These are phyloP conservation scores for Pseudonectria buxi DNA, from an alignment of 2,329 filamentous ascomycete species.

Conservation along the genomic window DNA sequence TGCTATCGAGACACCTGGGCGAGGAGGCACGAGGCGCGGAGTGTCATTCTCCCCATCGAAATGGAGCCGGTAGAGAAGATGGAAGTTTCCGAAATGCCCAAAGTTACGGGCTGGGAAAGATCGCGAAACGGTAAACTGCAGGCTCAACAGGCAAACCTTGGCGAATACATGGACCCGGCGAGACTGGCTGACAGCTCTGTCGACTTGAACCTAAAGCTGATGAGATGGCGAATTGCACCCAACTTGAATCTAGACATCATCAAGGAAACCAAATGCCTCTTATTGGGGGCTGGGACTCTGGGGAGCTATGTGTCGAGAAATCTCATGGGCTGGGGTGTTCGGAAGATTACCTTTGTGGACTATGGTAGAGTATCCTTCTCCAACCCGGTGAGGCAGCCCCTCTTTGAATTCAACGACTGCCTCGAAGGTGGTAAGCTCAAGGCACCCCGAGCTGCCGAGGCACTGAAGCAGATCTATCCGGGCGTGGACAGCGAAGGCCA, in stretches of 20 bases:
- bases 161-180: slow-evolving; percentile 87
- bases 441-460: slow-evolving; percentile 71
- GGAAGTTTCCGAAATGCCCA: slow-evolving; percentile 59
- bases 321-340: slow-evolving; percentile 90
- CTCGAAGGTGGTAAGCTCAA: slow-evolving; percentile 78
- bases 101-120: slow-evolving; percentile 92
- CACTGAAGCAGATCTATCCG: slow-evolving; percentile 80
- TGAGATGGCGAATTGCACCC: slow-evolving; percentile 97
- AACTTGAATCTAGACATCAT: slow-evolving; percentile 80
- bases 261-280: slow-evolving; percentile 80
- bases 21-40: slow-evolving; percentile 71
- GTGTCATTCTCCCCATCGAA: slow-evolving; percentile 65
- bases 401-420: slow-evolving; percentile 89
- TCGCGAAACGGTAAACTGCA: slow-evolving; percentile 71
- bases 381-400: slow-evolving; percentile 89
- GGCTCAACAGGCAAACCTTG: slow-evolving; percentile 72
- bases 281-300: slow-evolving; percentile 87
- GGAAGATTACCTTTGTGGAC: slow-evolving; percentile 93
- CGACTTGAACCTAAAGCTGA: slow-evolving; percentile 92
- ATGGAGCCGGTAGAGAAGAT: slow-evolving; percentile 43
- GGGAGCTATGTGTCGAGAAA: slow-evolving; percentile 91
- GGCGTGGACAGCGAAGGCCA: slow-evolving; percentile 78
- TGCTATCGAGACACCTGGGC: slow-evolving; percentile 83
- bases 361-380: slow-evolving; percentile 91
- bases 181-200: slow-evolving; percentile 88